Evolutionary conservation across 2,329 filamentous ascomycete species (phyloP).

Genomic region (Geosmithia putterillii): DNA sequence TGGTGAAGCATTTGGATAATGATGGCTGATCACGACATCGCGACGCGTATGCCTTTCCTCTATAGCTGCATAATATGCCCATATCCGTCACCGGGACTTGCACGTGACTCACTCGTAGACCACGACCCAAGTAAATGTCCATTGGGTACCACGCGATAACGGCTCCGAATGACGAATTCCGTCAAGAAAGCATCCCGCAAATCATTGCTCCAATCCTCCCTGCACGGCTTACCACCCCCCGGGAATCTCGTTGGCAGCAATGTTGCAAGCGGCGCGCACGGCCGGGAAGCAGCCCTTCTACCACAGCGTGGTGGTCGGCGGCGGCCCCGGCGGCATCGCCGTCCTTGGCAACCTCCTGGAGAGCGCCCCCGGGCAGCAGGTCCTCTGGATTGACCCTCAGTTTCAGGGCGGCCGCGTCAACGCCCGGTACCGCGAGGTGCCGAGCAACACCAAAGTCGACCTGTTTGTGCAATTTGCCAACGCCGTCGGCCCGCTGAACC

Average conservation of each 20-base stretch:
- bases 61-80: too few relatives aligned
- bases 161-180: too few relatives aligned
- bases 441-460: constrained; percentile 48
- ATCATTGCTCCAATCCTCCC: neutral
- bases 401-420: constrained; percentile 42
- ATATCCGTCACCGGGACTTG: too few relatives aligned
- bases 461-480: constrained; percentile 46
- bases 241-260: neutral
- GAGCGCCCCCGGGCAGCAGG: constrained; percentile 22
- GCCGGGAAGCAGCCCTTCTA: neutral
- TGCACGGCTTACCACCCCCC: neutral
- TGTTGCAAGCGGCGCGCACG: neutral
- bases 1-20: too few relatives aligned
- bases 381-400: constrained; percentile 46
- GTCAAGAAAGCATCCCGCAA: too few relatives aligned
- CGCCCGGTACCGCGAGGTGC: constrained; percentile 46
- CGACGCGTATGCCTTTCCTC: too few relatives aligned
- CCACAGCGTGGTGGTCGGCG: constrained; percentile 8
- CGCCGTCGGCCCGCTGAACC: constrained; percentile 36
- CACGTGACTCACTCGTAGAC: too few relatives aligned
- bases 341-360: constrained; percentile 50
- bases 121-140: too few relatives aligned
- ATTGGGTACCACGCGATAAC: too few relatives aligned
- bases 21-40: too few relatives aligned
- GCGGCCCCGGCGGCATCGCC: constrained; percentile 32